These are phyloP conservation scores for Scedosporium boydii DNA, from an alignment of 2,329 filamentous ascomycete species.

Conservation along the genomic window DNA sequence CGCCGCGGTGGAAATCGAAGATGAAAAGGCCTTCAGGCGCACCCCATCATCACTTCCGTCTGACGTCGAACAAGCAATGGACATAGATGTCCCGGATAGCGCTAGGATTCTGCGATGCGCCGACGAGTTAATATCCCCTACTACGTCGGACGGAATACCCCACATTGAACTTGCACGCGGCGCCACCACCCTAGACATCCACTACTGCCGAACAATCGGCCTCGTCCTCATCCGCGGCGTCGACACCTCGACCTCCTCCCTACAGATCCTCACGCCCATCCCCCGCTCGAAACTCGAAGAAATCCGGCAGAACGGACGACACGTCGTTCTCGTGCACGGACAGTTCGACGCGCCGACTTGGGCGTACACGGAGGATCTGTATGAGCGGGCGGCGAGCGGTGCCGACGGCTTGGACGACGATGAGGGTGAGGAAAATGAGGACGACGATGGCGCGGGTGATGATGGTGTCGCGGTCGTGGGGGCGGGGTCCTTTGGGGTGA, in stretches of 20 bases:
- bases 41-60: background rate
- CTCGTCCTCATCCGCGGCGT: constrained; percentile 63
- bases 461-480: background rate
- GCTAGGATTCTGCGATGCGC: background rate
- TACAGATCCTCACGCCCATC: constrained; percentile 60
- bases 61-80: constrained; percentile 7
- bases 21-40: constrained; percentile 35
- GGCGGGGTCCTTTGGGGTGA: background rate
- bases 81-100: constrained; percentile 9
- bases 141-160: constrained; percentile 46
- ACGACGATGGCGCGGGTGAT: background rate
- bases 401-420: background rate
- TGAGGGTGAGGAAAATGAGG: background rate
- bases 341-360: constrained; percentile 60
- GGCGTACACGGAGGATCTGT: constrained; percentile 58
- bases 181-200: constrained; percentile 46
- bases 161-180: constrained; percentile 47
- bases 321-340: constrained; percentile 56
- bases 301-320: constrained; percentile 29
- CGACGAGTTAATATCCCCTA: constrained; percentile 17
- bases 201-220: constrained; percentile 48
- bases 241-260: constrained; percentile 37
- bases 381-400: constrained; percentile 18
- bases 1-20: constrained; percentile 54
- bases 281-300: constrained; percentile 26